phyloP scores from a whole-genome alignment of 176 grass and related monocot species.

The Cenchrus fungigraminus region DNA sequence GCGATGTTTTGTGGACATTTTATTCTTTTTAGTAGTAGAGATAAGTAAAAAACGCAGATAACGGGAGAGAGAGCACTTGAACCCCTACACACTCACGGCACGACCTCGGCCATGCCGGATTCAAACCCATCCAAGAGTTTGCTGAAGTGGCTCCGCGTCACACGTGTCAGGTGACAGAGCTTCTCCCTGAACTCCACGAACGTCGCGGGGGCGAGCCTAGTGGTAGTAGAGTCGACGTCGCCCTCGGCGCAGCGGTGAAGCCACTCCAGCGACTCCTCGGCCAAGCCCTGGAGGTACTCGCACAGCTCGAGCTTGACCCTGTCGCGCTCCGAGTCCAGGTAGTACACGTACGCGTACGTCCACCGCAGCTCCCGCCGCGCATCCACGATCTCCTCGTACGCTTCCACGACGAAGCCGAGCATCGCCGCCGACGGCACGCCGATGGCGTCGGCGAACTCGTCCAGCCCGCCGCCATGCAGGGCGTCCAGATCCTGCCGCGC shows the following conservation, averaged over 20 bases:
- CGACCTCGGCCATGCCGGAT: background rate
- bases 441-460: background rate
- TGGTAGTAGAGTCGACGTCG: no score
- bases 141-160: background rate
- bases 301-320: background rate
- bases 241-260: slow-evolving; percentile 20
- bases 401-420: background rate
- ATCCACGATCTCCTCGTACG: background rate
- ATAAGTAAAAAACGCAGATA: no score
- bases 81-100: background rate
- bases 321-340: background rate
- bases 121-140: slow-evolving; percentile 1
- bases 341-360: slow-evolving; percentile 7
- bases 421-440: background rate
- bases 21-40: no score
- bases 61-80: no score
- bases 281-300: slow-evolving; percentile 3
- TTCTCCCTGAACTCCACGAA: no score
- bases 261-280: slow-evolving; percentile 18
- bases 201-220: no score
- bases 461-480: background rate
- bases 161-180: no score
- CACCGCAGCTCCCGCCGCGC: background rate
- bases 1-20: no score
- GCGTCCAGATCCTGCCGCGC: background rate